phyloP scores from a whole-genome alignment of 805 yeast species.

The Yamadazyma olivae region DNA sequence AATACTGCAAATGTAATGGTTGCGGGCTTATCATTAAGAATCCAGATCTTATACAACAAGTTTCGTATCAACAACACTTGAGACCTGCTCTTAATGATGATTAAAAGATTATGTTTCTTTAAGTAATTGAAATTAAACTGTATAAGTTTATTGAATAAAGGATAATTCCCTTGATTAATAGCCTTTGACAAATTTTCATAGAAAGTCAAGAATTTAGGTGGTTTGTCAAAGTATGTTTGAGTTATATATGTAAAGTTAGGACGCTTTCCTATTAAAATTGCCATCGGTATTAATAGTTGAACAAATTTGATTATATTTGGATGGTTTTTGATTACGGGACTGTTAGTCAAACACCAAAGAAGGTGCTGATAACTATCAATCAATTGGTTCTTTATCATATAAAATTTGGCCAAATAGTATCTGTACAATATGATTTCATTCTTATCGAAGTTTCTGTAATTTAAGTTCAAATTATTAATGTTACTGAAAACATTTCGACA shows the following conservation, averaged over 20 bases:
- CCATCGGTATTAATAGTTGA: conserved; percentile 48
- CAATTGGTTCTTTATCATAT: conserved; percentile 50
- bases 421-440: conserved; percentile 51
- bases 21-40: conserved; percentile 18
- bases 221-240: conserved; percentile 9
- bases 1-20: conserved; percentile 28
- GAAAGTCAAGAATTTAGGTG: conserved; percentile 19
- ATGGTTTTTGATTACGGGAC: conserved; percentile 26
- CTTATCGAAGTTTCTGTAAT: conserved; percentile 35
- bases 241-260: conserved; percentile 34
- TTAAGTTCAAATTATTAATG: conserved; percentile 50
- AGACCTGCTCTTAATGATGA: conserved; percentile 45
- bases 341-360: conserved; percentile 47
- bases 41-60: conserved; percentile 33
- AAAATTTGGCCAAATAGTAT: conserved; percentile 52
- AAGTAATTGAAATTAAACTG: conserved; percentile 32
- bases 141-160: conserved; percentile 27
- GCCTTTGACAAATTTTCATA: conserved; percentile 37
- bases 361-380: conserved; percentile 49
- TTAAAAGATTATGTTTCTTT: conserved; percentile 31
- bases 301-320: conserved; percentile 42
- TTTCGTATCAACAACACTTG: conserved; percentile 47
- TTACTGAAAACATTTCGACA: conserved; percentile 63
- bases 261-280: conserved; percentile 51
- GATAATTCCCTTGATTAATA: conserved; percentile 43